A percentile compares a stretch with the other conserved stretches of the same genome.
phyloP scores from a whole-genome alignment of 352 stramenopile species.

The Phytopythium kandeliae region DNA sequence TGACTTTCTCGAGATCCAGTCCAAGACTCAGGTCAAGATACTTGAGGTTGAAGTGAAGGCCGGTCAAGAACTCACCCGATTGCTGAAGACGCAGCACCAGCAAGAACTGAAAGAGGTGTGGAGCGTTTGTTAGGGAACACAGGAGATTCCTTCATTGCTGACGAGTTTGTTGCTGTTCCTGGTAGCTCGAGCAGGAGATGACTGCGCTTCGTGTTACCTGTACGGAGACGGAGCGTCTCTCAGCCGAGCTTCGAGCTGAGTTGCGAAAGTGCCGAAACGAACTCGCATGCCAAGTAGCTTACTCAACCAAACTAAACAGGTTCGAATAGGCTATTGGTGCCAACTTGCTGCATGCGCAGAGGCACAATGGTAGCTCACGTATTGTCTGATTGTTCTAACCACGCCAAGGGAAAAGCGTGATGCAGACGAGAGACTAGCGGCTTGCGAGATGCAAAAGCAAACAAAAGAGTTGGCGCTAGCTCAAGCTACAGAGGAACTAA shows the following conservation, averaged over 20 bases:
- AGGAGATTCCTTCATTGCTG: no score
- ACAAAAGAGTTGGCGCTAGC: constrained; percentile 28
- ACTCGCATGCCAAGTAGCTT: constrained; percentile 43
- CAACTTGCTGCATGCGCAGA: no score
- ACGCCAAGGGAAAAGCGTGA: constrained; percentile 37
- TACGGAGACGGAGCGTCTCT: constrained; percentile 40
- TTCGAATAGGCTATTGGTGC: constrained; percentile 12
- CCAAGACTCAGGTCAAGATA: constrained; percentile 40
- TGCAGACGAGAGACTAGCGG: constrained; percentile 36
- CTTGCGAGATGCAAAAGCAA: constrained; percentile 27
- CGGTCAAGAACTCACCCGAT: constrained; percentile 47
- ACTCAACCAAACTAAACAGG: constrained; percentile 38
- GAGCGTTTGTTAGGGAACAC: neutral
- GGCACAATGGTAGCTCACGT: neutral
- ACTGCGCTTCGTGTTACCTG: constrained; percentile 28
- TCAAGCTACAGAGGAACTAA: constrained; percentile 23
- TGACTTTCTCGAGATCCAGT: constrained; percentile 34
- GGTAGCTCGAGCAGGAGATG: constrained; percentile 46
- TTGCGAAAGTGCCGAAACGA: constrained; percentile 45
- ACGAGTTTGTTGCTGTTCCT: neutral
- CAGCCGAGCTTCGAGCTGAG: constrained; percentile 32
- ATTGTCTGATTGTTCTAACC: neutral
- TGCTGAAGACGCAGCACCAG: constrained; percentile 49
- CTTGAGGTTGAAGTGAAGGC: constrained; percentile 56
- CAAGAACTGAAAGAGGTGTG: constrained; percentile 38